Evolutionary conservation across 106 monocot species (phyloP).

Genomic region (Acanthochlamys bracteata): DNA sequence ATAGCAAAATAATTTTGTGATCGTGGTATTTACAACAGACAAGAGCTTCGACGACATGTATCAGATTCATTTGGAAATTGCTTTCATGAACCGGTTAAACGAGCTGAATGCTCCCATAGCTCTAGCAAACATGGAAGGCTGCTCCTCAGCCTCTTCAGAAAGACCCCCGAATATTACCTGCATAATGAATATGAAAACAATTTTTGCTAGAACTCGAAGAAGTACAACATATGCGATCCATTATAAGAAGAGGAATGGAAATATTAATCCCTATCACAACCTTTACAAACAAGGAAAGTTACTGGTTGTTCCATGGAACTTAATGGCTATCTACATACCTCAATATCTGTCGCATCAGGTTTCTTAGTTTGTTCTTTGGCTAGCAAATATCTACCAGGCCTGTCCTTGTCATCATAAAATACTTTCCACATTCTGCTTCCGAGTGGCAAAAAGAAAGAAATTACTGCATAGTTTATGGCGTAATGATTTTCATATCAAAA

Average conservation of each 20-base stretch:
- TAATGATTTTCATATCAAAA: neutral
- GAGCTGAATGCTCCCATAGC: constrained; percentile 58
- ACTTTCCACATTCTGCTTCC: constrained; percentile 83
- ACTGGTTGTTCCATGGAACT: neutral
- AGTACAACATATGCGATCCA: neutral
- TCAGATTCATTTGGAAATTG: constrained; percentile 53
- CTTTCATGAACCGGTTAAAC: constrained; percentile 65
- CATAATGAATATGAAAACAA: neutral
- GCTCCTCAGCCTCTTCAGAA: constrained; percentile 39
- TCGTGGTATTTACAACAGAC: too few species aligned
- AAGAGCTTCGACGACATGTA: too few species aligned
- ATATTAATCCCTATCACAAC: neutral
- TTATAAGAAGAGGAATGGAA: too few species aligned
- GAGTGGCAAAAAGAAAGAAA: neutral
- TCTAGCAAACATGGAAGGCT: constrained; percentile 42
- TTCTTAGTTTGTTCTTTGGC: constrained; percentile 69
- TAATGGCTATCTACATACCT: constrained; percentile 33
- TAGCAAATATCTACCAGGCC: constrained; percentile 76
- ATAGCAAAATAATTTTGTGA: too few species aligned
- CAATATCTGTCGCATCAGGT: constrained; percentile 81
- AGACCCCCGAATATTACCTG: constrained; percentile 67
- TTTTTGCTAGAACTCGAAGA: too few species aligned
- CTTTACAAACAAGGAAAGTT: neutral
- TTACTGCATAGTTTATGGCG: neutral
- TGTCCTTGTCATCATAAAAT: constrained; percentile 81